Evolutionary conservation across 495 filamentous ascomycete genomes (phyloP), one percentile per base, ranked within the genome.

Genomic region (Neurospora sp.): DNA sequence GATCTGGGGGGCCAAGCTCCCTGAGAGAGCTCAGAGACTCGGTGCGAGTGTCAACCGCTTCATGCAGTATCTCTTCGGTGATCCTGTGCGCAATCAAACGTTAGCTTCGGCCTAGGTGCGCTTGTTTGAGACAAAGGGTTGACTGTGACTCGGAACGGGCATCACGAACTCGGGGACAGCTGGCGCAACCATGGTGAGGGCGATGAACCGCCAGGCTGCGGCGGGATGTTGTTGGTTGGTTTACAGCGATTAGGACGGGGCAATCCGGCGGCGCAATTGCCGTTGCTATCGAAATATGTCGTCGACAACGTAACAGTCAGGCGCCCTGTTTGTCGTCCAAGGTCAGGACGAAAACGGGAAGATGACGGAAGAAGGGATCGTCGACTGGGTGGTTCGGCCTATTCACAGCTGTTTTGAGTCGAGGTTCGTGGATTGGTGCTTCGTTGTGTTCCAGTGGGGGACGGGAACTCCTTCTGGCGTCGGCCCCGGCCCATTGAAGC

Each of bases 1-100:
- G 87, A 79, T 99, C 96, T 39, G 96, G 96, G 9, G 96, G 96
- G 39, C 96, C 96, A 72, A 98, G 87, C 86, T 99, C 96, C 76
- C 96, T 91, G 73, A 98, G 85, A 39, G 89, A 87, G 78, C 90
- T 88, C 23, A 99, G 87, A 10, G 92, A 89, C 76, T 98, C 96
- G 77, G 94, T 93, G 77, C 96, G 92, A 77, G 93, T 89, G 81
- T 95, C 93, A 79, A 97, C 90, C 46, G 94, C 93, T 75, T 96
- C 91, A 78, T 92, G 92, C 44, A 96, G 86, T 59, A 95, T 89
- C 79, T 97, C 93, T 82, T 98, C 96, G 74, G 93, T 93, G 75
- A 99, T 90, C 81, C 96, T 98, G 71, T 46, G 39, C 14, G 31
- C 9, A 69, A 48, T 46, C 40, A 42, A 27, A 35, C 12, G 71